These are phyloP conservation scores for Hamamelis virginiana DNA, from an alignment of 164 flowering plant species.

Conservation along the genomic window DNA sequence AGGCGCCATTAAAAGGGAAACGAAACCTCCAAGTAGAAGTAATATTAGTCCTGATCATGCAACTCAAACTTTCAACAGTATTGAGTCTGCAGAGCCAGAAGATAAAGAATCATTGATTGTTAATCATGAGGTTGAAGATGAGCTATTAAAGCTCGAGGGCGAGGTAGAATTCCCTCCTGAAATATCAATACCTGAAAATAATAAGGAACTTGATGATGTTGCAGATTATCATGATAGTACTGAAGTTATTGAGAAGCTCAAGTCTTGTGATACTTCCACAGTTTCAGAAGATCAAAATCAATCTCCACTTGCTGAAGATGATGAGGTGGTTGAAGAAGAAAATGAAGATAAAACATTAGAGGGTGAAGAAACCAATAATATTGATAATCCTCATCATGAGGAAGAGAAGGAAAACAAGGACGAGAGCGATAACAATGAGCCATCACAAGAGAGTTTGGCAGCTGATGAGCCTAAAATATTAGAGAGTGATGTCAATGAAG, in stretches of 20 bases:
- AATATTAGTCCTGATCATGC: conserved; percentile 5
- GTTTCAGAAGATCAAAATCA: too few species aligned
- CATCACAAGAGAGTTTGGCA: background rate
- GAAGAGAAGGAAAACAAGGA: background rate
- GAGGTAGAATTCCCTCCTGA: conserved; percentile 16
- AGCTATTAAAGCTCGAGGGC: conserved; percentile 4
- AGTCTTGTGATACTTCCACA: too few species aligned
- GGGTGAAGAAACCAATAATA: background rate
- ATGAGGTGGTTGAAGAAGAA: background rate
- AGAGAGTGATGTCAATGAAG: too few species aligned
- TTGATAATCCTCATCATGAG: background rate
- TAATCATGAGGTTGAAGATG: conserved; percentile 20
- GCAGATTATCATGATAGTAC: conserved; percentile 7
- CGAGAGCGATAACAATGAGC: background rate
- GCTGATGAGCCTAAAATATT: background rate
- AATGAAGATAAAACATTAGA: background rate
- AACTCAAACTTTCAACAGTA: background rate
- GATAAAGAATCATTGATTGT: conserved; percentile 13
- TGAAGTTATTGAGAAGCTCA: conserved; percentile 15
- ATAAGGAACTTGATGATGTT: conserved; percentile 2
- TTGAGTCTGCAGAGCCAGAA: conserved; percentile 11
- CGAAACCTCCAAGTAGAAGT: conserved; percentile 3
- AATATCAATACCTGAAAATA: background rate
- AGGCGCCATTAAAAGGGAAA: conserved; percentile 6
- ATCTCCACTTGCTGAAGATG: background rate